Conservation (phyloP, 192 early-diverging fungal species). For the Podila epicladia region DNA sequence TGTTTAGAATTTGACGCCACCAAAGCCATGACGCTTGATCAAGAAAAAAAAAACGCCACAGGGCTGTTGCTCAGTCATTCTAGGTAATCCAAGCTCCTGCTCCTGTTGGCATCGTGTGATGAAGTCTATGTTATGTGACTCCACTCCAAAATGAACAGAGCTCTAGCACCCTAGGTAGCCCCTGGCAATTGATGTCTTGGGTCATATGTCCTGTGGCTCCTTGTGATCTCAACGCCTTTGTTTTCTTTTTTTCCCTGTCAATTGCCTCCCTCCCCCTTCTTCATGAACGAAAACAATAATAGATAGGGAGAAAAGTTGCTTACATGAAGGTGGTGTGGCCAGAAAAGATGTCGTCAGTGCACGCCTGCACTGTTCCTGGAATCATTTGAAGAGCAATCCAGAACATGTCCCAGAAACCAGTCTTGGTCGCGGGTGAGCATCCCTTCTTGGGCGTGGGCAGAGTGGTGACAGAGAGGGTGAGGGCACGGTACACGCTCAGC, state of each 20-base stretch:
- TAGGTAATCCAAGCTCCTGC: no score
- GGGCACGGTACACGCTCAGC: slow-evolving; percentile 32
- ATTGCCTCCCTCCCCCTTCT: no score
- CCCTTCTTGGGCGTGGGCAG: slow-evolving; percentile 50
- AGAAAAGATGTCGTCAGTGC: slow-evolving; percentile 56
- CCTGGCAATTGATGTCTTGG: no score
- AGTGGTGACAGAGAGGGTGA: slow-evolving; percentile 50
- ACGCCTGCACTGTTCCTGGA: slow-evolving; percentile 48
- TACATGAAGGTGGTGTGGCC: slow-evolving; percentile 55
- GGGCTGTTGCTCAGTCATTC: no score
- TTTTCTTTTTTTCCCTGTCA: background rate
- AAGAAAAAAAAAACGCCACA: no score
- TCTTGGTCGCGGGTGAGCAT: slow-evolving; percentile 25
- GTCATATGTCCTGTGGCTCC: no score
- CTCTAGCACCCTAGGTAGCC: no score
- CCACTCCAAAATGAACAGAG: no score
- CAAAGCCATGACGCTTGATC: background rate
- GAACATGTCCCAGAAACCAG: slow-evolving; percentile 35
- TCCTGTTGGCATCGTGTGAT: no score
- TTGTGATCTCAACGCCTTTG: no score
- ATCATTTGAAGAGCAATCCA: slow-evolving; percentile 47
- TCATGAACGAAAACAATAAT: background rate
- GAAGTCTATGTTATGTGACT: no score
- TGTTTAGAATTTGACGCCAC: background rate
- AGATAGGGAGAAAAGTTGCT: background rate